A percentile compares a stretch with the other conserved stretches of the same genome.
Evolutionary conservation across 2,329 filamentous ascomycete species (phyloP).

Genomic region (Dactylellina drechsleri): DNA sequence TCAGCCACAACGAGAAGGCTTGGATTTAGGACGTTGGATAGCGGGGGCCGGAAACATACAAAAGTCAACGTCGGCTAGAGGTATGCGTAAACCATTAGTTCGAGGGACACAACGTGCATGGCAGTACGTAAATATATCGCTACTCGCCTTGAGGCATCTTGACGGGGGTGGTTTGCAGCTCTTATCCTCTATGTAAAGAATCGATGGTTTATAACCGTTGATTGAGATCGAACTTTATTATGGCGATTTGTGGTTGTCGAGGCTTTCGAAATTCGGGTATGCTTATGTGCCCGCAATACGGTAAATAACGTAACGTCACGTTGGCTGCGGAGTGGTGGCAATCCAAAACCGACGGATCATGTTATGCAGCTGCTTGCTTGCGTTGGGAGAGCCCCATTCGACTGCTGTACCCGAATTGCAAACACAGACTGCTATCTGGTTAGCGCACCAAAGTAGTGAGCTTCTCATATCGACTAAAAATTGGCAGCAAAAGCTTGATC

Average conservation of each 20-base stretch:
- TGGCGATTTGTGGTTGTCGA: too few relatives aligned
- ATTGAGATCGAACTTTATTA: not conserved
- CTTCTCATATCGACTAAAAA: too few relatives aligned
- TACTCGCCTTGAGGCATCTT: conserved; percentile 43
- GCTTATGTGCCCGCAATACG: not conserved
- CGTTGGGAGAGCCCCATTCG: too few relatives aligned
- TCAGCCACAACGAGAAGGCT: not conserved
- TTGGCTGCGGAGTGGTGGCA: not conserved
- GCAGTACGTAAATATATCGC: not conserved
- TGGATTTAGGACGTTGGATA: not conserved
- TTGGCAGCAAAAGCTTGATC: too few relatives aligned
- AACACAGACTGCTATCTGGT: too few relatives aligned
- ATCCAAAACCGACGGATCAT: conserved; percentile 1
- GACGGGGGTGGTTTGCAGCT: conserved; percentile 5
- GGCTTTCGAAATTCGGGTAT: too few relatives aligned
- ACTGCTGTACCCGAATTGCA: too few relatives aligned
- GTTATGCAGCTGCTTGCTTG: too few relatives aligned
- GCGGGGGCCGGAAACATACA: conserved; percentile 16
- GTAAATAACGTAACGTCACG: not conserved
- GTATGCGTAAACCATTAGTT: conserved; percentile 1
- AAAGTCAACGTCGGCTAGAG: conserved; percentile 45
- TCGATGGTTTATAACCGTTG: not conserved
- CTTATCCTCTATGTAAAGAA: not conserved
- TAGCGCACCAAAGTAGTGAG: too few relatives aligned
- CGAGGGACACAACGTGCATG: not conserved